Base-by-base conservation (phyloP, 441 rosid genomes). In the Kokia cookei region DNA sequence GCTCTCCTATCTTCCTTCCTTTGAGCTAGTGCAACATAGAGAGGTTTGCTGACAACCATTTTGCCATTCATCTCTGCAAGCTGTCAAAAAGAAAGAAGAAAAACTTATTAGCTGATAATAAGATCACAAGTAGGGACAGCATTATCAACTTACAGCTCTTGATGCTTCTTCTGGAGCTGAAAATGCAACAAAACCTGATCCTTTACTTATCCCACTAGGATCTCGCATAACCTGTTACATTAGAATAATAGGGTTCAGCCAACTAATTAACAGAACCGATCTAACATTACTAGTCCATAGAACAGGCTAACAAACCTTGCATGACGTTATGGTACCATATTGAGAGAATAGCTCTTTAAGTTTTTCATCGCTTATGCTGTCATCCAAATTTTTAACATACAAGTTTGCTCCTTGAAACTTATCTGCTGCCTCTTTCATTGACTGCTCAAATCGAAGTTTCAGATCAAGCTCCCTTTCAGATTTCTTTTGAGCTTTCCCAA, bases 161-260 rank as follows among this genome's bases (percentile, higher is more conserved):
- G 92, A 71, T 69, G 94, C 92, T 80, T 90, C 91, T 62, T 90
- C 94, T 14, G 91, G 85, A 80, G 83, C 78, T 70, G 91, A 80
- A 79, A 90, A 90, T 35, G 94, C 89, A 17, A 90, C 94, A 83
- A 90, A 90, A 29, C 92, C 94, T 68, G 94, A 90, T 19, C 94
- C 94, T 74, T 87, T 84, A 61, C 91, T 88, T 57, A 85, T 76
- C 69, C 94, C 94, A 75, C 61, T 85, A 9, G 90, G 81, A 77
- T 90, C 92, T 27, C 86, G 86, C 92, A 90, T 86, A 55, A 90
- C 89, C 92, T 90, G 79, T 37, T 35, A 37, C 14, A 61, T 35
- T 37, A 7, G 32, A 32, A 5, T 7, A 5, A 10, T 14, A 5
- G 48, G 10, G 6, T 65, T 45, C 35, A 70, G 58, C 50, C 62